Evolutionary conservation across 2,329 filamentous ascomycete species (phyloP), one percentile per base, ranked within the genome.

Genomic region (Zasmidium angulare): DNA sequence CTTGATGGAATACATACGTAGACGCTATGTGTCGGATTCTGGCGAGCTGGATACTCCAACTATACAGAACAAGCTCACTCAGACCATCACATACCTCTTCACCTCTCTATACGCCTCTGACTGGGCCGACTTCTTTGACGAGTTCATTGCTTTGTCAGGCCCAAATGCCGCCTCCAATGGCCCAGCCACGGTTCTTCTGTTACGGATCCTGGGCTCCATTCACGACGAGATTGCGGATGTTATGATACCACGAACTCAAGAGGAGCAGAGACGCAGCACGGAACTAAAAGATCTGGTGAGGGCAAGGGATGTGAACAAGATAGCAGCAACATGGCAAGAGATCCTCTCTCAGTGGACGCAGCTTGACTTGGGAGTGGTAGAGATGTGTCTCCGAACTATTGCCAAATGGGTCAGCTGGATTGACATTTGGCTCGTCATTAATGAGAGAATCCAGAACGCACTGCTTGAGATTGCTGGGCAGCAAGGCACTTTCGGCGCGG

Each of bases 351-450:
- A 88, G 69, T 98, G 93, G 83, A 81, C 83, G 66, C 84, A 85
- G 68, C 76, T 78, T 57, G 83, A 84, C 70, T 82, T 86, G 58
- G 85, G 89, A 66, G 84, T 98, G 59, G 84, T 96, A 47, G 92
- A 97, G 74, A 87, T 96, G 82, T 93, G 90, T 68, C 82, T 99
- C 55, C 91, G 89, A 76, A 89, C 92, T n/a, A 86, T 99, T 65
- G 92, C 91, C 40, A 95, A 93, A 74, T 99, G 95, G 93, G 92
- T 96, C 61, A 96, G 92, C 82, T 99, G 95, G 95, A 96, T 96
- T 71, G 95, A 98, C 72, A 98, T 99, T 69, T 90, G 89, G 53
- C 81, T 99, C 58, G 87, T 99, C 48, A 91, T 99, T 69, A 96
- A 96, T 75, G 86, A 93, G 72, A 85, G 88, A 55, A 95, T 96